Evolutionary conservation across 169 alveolate genomes (phyloP), one percentile per base, ranked within the genome.

Genomic region (Plasmodium chabaudi): DNA sequence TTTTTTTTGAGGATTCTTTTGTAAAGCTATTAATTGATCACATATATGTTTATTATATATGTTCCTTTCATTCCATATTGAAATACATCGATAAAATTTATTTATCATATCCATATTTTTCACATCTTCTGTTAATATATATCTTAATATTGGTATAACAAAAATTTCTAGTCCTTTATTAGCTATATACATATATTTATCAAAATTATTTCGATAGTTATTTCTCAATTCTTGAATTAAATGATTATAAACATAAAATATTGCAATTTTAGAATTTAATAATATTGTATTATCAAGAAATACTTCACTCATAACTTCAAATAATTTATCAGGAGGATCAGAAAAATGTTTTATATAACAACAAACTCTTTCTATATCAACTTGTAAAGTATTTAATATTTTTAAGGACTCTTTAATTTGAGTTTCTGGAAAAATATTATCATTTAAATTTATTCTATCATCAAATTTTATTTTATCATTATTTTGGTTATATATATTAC

Each of bases 231-330:
- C 91, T 70, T 84, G 91, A 19, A 84, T 84, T 53, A 84, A 84
- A 69, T 84, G 91, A 84, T 84, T 84, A 69, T 84, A 84, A 21
- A 84, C 91, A 84, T 84, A 84, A 39, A 84, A 84, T n/a, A 69
- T 84, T 2, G 91, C 91, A 34, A 69, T 84, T 69, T 84, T 84
- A 0, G 91, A 84, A 69, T 47, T 84, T 70, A 69, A 39, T 9
- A 5, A 13, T 44, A 84, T 86, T 57, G 59, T 23, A 9, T 19
- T 84, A 21, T 84, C 87, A 5, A 84, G 9, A 61, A 84, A 84
- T 19, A 69, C 86, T 57, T 67, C 64, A n/a, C 9, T 56, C 91
- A 84, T 84, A 9, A 55, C 53, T 47, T 69, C 25, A 63, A 84
- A 84, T 63, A 84, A 25, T 53, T 56, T 67, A 9, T 84, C 91